These are phyloP conservation scores for Nicotiana tabacum DNA, from an alignment of 257 asterid species.

Conservation along the genomic window DNA sequence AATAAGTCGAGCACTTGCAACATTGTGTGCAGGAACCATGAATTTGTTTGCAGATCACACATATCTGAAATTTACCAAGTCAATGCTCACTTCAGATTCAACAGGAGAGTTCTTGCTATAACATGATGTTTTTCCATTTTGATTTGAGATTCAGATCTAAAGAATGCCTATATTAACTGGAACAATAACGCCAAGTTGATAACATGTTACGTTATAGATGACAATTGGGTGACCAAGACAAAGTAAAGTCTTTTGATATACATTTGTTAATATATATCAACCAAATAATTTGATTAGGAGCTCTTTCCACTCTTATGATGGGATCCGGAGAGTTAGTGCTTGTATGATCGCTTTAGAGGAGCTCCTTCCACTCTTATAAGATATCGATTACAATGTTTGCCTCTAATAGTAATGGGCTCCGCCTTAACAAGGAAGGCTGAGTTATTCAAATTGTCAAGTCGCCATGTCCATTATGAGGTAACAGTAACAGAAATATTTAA, in stretches of 20 bases:
- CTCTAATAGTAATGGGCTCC: background rate
- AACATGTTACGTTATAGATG: background rate
- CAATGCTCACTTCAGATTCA: conserved; percentile 4
- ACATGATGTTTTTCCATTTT: background rate
- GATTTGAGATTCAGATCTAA: background rate
- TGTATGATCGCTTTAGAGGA: background rate
- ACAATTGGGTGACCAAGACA: background rate
- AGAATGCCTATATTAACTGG: background rate
- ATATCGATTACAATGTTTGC: background rate
- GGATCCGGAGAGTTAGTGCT: background rate
- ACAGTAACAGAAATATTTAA: background rate
- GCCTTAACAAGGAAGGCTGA: background rate
- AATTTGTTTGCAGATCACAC: conserved; percentile 98
- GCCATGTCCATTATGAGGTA: background rate
- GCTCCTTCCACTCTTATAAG: background rate
- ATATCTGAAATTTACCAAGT: conserved; percentile 52
- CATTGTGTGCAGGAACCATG: conserved; percentile 99
- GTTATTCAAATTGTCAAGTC: background rate
- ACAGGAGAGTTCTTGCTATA: background rate
- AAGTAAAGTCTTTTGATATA: background rate
- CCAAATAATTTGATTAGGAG: conserved; percentile 3
- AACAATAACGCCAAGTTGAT: background rate
- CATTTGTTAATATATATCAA: conserved; percentile 14
- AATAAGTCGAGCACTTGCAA: conserved; percentile 87
- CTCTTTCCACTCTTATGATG: background rate